Evolutionary conservation across 306 rosid species (phyloP).

Genomic region (Quercus ilex): DNA sequence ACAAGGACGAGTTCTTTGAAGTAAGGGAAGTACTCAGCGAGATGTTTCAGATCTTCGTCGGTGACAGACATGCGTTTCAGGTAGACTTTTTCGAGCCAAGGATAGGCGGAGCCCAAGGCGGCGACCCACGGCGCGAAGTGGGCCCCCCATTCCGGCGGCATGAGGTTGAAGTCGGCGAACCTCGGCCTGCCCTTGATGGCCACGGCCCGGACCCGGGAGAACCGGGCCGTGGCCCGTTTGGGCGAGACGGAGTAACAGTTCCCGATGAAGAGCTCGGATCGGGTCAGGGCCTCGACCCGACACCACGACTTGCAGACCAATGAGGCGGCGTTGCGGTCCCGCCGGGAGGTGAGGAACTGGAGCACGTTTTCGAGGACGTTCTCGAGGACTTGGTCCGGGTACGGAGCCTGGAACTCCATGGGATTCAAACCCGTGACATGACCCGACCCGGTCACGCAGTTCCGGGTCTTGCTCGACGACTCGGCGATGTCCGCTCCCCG

Average conservation of each 20-base stretch:
- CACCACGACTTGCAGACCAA: conserved; percentile 92
- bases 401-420: conserved; percentile 33
- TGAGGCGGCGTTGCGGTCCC: conserved; percentile 94
- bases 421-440: conserved; percentile 23
- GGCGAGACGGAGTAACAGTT: conserved; percentile 80
- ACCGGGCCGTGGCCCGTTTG: conserved; percentile 53
- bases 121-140: conserved; percentile 68
- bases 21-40: conserved; percentile 49
- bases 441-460: conserved; percentile 31
- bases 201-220: conserved; percentile 51
- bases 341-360: conserved; percentile 68
- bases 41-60: conserved; percentile 49
- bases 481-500: conserved; percentile 39
- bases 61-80: conserved; percentile 78
- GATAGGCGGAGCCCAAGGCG: conserved; percentile 60
- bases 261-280: conserved; percentile 83
- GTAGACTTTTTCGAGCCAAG: conserved; percentile 75
- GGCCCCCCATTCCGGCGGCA: conserved; percentile 85
- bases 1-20: conserved; percentile 74
- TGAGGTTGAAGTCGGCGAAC: conserved; percentile 81
- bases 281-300: conserved; percentile 80
- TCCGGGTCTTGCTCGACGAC: conserved; percentile 48
- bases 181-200: conserved; percentile 81
- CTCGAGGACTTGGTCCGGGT: conserved; percentile 77
- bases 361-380: conserved; percentile 95